phyloP scores from a whole-genome alignment of 208 protist species.

The Acanthamoeba sp. region DNA sequence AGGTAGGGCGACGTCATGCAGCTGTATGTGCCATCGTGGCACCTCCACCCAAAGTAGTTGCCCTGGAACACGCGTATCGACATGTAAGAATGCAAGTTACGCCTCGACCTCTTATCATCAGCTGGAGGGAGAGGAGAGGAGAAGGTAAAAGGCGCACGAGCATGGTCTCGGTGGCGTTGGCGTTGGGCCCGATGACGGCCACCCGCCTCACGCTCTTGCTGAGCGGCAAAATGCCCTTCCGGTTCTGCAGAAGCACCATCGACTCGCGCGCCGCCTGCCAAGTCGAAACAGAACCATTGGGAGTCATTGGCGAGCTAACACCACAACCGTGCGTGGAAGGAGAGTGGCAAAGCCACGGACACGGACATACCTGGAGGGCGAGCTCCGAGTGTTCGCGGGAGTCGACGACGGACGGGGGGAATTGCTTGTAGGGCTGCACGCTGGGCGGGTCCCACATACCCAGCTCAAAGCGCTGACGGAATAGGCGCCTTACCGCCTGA shows the following conservation, averaged over 20 bases:
- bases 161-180: slow-evolving; percentile 72
- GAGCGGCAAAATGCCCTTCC: slow-evolving; percentile 47
- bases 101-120: too few species aligned
- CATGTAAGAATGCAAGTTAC: too few species aligned
- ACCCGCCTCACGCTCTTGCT: not conserved
- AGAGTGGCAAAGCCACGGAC: too few species aligned
- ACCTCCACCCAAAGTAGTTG: slow-evolving; percentile 77
- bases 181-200: slow-evolving; percentile 77
- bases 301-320: too few species aligned
- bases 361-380: slow-evolving; percentile 1
- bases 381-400: slow-evolving; percentile 40
- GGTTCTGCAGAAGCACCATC: slow-evolving; percentile 78
- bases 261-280: slow-evolving; percentile 70
- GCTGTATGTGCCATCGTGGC: slow-evolving; percentile 64
- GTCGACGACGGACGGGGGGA: slow-evolving; percentile 46
- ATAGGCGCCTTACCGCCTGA: slow-evolving; percentile 20
- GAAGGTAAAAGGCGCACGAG: not conserved
- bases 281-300: too few species aligned
- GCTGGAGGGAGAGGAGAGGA: too few species aligned
- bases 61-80: too few species aligned
- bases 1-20: slow-evolving; percentile 65
- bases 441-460: slow-evolving; percentile 76
- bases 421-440: slow-evolving; percentile 75
- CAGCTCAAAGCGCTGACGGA: slow-evolving; percentile 69
- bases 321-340: too few species aligned